Evolutionary conservation across 2,329 filamentous ascomycete species (phyloP), one percentile per base, ranked within the genome.

Genomic region (Zymoseptoria brevis): DNA sequence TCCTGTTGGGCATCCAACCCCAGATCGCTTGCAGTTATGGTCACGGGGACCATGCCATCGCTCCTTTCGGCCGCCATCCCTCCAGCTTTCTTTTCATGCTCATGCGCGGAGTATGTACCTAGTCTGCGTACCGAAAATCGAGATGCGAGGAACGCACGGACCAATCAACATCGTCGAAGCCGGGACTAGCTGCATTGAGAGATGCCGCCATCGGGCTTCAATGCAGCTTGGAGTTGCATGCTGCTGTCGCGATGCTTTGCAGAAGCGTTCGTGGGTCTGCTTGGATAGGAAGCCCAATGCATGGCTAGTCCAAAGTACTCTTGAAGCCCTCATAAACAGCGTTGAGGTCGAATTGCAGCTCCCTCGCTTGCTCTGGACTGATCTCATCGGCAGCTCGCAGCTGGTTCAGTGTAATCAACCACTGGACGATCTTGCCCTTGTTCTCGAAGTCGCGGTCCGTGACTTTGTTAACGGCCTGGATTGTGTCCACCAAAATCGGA

Each of bases 361-460:
- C 91, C 59, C 93, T 81, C 5, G 89, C 89, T 75, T 96, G 90
- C 59, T 93, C 87, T 69, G 96, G 89, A 67, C 83, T 87, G 66
- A 99, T 75, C 73, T 96, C 91, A 69, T 97, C 92, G 1, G 90
- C 91, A 8, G 92, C 94, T 71, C 90, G 90, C 94, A 99, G 97
- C 76, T 96, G 92, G 72, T 99, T 99, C 64, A 99, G 79, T 6
- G 90, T 88, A 69, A 99, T 99, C 66, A 99, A 81, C 94, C 94
- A 99, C 74, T 96, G 92, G 58, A 99, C 91, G 68, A 99, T 97
- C 81, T 97, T 97, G 68, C 89, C 91, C 66, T 95, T 87, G 71
- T 87, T 92, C 67, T 97, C 92, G 72, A 99, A 99, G 69, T 97
- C 93, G 63, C 87, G 84, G 72, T 96, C 91, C 2, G 93, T 96